phyloP scores from a whole-genome alignment of 768 basidiomycete genomes.

The Pleurotus salmoneostramineus region DNA sequence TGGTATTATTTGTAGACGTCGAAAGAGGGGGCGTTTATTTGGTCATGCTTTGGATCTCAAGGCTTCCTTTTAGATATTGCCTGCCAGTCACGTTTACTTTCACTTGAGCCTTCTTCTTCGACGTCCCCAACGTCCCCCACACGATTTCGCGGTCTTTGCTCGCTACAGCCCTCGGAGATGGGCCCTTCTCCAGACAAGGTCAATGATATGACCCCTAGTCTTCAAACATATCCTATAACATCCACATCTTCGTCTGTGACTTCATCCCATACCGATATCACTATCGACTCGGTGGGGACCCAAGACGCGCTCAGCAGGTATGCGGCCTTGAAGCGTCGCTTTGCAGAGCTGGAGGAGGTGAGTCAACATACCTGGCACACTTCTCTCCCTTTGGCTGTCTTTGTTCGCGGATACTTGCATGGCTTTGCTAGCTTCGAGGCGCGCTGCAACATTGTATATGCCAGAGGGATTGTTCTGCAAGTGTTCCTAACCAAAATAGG shows the following conservation, averaged over 20 bases:
- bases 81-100: not conserved
- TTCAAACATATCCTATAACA: constrained; percentile 6
- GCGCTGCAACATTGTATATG: not conserved
- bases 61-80: not conserved
- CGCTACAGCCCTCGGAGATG: constrained; percentile 26
- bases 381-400: constrained; percentile 16
- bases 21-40: not conserved
- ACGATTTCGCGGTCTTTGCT: constrained; percentile 19
- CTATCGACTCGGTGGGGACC: constrained; percentile 31
- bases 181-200: constrained; percentile 42
- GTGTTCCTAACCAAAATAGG: constrained; percentile 17
- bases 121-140: constrained; percentile 1
- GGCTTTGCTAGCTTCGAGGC: not conserved
- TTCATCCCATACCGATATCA: constrained; percentile 18
- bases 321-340: constrained; percentile 58
- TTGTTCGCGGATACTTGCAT: not conserved
- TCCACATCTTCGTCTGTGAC: constrained; percentile 28
- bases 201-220: constrained; percentile 48
- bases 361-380: constrained; percentile 18
- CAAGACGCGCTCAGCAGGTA: constrained; percentile 61
- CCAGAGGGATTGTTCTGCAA: constrained; percentile 16
- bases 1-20: too few species aligned
- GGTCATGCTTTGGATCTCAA: not conserved
- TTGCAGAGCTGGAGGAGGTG: constrained; percentile 70
- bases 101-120: constrained; percentile 8